phyloP scores from a whole-genome alignment of 768 basidiomycete species.

The Candolleomyces eurysporus region DNA sequence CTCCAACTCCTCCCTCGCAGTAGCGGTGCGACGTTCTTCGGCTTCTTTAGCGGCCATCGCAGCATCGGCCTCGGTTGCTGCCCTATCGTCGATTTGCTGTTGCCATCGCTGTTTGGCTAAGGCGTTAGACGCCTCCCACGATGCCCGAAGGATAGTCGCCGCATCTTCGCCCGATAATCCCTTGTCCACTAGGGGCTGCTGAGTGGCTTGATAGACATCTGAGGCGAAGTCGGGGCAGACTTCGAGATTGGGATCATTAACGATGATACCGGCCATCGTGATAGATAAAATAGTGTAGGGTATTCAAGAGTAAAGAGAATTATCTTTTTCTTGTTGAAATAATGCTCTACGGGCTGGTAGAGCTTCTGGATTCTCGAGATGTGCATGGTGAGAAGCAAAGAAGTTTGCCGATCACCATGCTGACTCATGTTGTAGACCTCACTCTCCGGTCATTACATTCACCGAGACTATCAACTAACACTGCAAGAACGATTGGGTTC shows the following conservation, averaged over 20 bases:
- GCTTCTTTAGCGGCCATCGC: background rate
- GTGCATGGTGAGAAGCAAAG: too few relatives aligned
- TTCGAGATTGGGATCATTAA: background rate
- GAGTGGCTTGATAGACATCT: background rate
- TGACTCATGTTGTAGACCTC: too few relatives aligned
- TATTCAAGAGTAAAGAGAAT: too few relatives aligned
- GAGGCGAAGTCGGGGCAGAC: background rate
- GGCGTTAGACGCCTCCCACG: background rate
- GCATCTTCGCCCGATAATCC: background rate
- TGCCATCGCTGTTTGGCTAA: background rate
- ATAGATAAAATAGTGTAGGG: too few relatives aligned
- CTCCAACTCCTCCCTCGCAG: background rate
- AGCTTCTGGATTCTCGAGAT: too few relatives aligned
- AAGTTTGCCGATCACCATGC: too few relatives aligned
- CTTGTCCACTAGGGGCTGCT: background rate
- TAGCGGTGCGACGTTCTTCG: background rate
- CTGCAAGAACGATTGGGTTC: too few relatives aligned
- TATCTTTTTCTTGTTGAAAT: too few relatives aligned
- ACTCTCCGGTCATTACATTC: too few relatives aligned
- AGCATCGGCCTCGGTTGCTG: background rate
- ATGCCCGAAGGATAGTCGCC: background rate
- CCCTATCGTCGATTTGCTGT: background rate
- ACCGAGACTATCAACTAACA: too few relatives aligned
- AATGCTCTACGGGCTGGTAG: too few relatives aligned
- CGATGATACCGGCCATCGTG: background rate